These are phyloP conservation scores for Kwoniella pini DNA, from an alignment of 768 basidiomycete species.

Conservation along the genomic window DNA sequence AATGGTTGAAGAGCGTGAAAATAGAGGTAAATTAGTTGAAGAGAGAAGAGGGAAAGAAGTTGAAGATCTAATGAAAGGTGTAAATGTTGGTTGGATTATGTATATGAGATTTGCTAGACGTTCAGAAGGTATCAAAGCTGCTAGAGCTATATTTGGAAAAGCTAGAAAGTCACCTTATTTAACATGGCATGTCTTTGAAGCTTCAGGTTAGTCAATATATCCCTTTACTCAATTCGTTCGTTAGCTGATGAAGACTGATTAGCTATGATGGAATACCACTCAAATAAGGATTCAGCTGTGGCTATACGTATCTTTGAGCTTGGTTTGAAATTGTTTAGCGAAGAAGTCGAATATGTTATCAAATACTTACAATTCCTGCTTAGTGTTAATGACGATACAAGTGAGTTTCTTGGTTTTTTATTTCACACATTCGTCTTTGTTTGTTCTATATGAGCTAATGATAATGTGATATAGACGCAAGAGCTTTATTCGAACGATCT, in stretches of 20 bases:
- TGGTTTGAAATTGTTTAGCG: slow-evolving; percentile 78
- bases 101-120: slow-evolving; percentile 91
- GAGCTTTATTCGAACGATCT: slow-evolving; percentile 89
- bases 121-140: slow-evolving; percentile 79
- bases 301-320: slow-evolving; percentile 92
- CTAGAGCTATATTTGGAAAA: slow-evolving; percentile 74
- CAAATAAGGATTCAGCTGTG: slow-evolving; percentile 72
- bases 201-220: slow-evolving; percentile 65
- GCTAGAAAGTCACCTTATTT: slow-evolving; percentile 64
- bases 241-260: slow-evolving; percentile 4
- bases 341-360: slow-evolving; percentile 80
- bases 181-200: slow-evolving; percentile 91
- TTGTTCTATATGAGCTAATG: neutral
- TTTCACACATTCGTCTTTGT: neutral
- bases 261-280: slow-evolving; percentile 95
- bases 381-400: slow-evolving; percentile 90
- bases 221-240: slow-evolving; percentile 3
- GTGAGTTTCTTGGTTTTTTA: slow-evolving; percentile 59
- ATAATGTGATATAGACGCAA: slow-evolving; percentile 67
- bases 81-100: slow-evolving; percentile 72
- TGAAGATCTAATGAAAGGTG: slow-evolving; percentile 65
- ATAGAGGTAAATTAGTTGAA: slow-evolving; percentile 44
- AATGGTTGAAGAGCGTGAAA: slow-evolving; percentile 47
- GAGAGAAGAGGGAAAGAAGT: slow-evolving; percentile 53
- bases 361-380: slow-evolving; percentile 91